Evolutionary conservation across 2,329 filamentous ascomycete species (phyloP).

Genomic region (Teratosphaeria pseudoeucalypti): DNA sequence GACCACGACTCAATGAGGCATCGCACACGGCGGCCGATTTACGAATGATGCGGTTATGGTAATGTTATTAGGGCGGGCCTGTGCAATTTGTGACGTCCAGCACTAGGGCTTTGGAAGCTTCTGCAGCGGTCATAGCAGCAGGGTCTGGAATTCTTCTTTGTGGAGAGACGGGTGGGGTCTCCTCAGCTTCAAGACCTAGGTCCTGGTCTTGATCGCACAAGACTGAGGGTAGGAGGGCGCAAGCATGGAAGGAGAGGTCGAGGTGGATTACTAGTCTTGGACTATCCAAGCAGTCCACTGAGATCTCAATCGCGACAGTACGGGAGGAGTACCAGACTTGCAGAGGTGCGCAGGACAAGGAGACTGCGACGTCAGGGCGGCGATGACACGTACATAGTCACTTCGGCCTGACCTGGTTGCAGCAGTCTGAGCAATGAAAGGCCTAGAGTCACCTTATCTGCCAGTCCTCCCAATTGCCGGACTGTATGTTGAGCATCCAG

Average conservation of each 20-base stretch:
- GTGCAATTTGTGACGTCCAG: not conserved
- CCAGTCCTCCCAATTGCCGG: not conserved
- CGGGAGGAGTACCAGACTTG: not conserved
- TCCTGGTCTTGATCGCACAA: not conserved
- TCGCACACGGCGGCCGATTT: not conserved
- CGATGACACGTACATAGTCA: not conserved
- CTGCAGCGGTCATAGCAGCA: not conserved
- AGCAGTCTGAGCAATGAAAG: not conserved
- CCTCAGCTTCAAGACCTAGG: not conserved
- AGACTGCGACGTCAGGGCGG: not conserved
- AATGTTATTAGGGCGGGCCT: not conserved
- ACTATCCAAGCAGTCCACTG: not conserved
- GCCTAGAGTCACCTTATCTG: not conserved
- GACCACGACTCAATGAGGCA: not conserved
- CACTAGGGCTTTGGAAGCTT: not conserved
- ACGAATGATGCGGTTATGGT: not conserved
- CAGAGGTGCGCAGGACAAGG: not conserved
- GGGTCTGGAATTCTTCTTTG: not conserved
- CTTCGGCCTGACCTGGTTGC: not conserved
- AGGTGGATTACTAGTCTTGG: not conserved
- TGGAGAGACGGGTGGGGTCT: not conserved
- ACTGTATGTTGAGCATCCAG: not conserved
- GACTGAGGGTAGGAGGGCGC: not conserved
- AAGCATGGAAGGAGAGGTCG: not conserved
- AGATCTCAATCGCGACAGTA: not conserved